Evolutionary conservation across 2,329 filamentous ascomycete species (phyloP), one percentile per base, ranked within the genome.

Genomic region (Colletotrichum sojae): DNA sequence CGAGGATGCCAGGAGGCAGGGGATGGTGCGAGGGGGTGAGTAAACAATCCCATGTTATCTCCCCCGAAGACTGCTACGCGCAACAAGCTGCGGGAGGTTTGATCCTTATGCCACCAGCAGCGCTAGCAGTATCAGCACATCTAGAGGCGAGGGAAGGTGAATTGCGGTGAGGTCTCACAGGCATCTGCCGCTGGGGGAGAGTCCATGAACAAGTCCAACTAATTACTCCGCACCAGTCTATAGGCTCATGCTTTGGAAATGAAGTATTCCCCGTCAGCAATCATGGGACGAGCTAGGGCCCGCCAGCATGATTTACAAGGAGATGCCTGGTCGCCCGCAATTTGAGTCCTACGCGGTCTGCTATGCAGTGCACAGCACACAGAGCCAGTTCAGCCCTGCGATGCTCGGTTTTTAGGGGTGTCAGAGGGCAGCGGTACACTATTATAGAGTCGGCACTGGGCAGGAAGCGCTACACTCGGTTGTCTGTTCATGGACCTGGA

Each of bases 211-310:
- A 46, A 25, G 27, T 46, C 55, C 49, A 45, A 22, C 15, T 27
- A 36, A 27, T 43, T 59, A 55, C 62, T 69, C 61, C 66, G 66
- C 61, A 66, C 51, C 43, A 15, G 31, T 53, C 49, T 56, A 16
- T 49, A 55, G 18, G 36, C 61, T 69, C 55, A 69, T 69, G 66
- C 66, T 59, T 59, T 69, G 66, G 66, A 69, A 69, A 69, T 69
- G 66, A 69, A 55, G 48, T 27, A 3, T 56, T 56, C 45, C 22
- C 55, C 36, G 55, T 60, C 40, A 65, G 31, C 61, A 58, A 55
- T 49, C 40, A 39, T 40, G 43, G 45, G 27, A 54, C 40, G 27
- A 51, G 25, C 53, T 25, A 46, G 60, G 60, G 5, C 49, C 66
- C 66, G 51, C 66, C 56, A 66, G 51, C 66, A 66, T 60, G 49